These are phyloP conservation scores for Eucalyptus decipiens DNA, from an alignment of 345 rosid species.

Conservation along the genomic window DNA sequence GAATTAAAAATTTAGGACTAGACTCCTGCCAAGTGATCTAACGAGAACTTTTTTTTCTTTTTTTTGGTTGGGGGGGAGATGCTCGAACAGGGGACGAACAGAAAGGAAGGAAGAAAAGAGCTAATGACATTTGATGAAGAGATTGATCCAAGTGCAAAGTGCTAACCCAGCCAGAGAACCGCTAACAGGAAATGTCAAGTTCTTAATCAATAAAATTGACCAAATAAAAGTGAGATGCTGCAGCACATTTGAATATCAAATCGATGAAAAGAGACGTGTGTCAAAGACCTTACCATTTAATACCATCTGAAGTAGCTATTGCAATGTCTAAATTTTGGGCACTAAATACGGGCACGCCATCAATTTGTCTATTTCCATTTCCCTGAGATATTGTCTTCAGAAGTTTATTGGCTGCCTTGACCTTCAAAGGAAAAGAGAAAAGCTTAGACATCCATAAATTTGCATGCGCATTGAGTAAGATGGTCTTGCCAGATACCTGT, in stretches of 20 bases:
- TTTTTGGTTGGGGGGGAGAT: not conserved
- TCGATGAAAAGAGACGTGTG: not conserved
- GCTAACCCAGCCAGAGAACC: not conserved
- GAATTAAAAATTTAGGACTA: not conserved
- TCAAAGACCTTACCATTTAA: constrained; percentile 58
- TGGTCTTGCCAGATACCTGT: constrained; percentile 34
- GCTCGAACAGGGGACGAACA: not conserved
- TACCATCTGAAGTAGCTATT: constrained; percentile 84
- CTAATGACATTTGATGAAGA: not conserved
- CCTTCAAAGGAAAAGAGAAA: constrained; percentile 21
- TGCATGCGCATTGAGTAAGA: not conserved
- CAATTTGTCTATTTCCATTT: constrained; percentile 46
- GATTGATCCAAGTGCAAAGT: not conserved
- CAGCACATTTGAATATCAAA: not conserved
- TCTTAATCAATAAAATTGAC: not conserved
- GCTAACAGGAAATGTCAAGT: not conserved
- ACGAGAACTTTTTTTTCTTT: no score
- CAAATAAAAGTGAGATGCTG: not conserved
- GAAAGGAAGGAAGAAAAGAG: not conserved
- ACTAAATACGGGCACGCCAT: constrained; percentile 89
- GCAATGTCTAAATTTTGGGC: constrained; percentile 95
- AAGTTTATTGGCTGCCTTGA: constrained; percentile 85
- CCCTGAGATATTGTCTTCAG: constrained; percentile 47
- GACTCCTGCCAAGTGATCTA: not conserved
- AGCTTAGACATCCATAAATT: not conserved